Base-by-base conservation (phyloP, 208 protist genomes). In the Leishmania tropica region DNA sequence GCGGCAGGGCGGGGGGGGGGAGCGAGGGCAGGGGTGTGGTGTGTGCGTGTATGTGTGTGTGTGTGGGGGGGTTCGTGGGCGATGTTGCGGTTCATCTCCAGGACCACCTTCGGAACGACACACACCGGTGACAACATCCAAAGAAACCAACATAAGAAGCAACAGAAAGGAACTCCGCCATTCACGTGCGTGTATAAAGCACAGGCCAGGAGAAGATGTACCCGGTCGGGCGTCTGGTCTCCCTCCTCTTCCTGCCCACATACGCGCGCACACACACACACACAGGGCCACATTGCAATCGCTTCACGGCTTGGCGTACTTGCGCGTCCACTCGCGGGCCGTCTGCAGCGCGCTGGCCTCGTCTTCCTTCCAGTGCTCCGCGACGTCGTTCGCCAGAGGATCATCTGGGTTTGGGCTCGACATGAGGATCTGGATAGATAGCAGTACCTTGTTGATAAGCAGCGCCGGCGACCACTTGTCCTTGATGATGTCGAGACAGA, bases 401-500 rank as follows among this genome's bases (percentile, higher is more conserved):
- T 99, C 99, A 74, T 99, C 98, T 24, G 99, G 99, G 93, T 99
- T 99, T 15, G 99, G 99, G 87, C 99, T 99, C 56, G 96, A 97
- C 81, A 99, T 96, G 24, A 99, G 92, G 65, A 99, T 99, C 89
- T 99, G 99, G 81, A 99, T 99, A 21, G 99, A 99, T 10, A 99
- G 99, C 60, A 99, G 95, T 83, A 99, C 99, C 53, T 99, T 98
- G 28, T 97, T 96, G 58, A 99, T 99, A 84, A 99, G 98, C 85
- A 99, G 99, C 78, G 99, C 99, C 31, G 99, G 99, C 60, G 91
- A 97, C 99, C 99, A 99, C 89, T 99, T 98, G 83, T 99, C 99
- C 85, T 99, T 99, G 68, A 99, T 98, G 89, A 99, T 99, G 86
- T 99, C 99, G 21, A 99, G 93, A 92, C 99, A 99, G 79, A 99